phyloP scores from a whole-genome alignment of 805 yeast species.

The Brettanomyces sp. region DNA sequence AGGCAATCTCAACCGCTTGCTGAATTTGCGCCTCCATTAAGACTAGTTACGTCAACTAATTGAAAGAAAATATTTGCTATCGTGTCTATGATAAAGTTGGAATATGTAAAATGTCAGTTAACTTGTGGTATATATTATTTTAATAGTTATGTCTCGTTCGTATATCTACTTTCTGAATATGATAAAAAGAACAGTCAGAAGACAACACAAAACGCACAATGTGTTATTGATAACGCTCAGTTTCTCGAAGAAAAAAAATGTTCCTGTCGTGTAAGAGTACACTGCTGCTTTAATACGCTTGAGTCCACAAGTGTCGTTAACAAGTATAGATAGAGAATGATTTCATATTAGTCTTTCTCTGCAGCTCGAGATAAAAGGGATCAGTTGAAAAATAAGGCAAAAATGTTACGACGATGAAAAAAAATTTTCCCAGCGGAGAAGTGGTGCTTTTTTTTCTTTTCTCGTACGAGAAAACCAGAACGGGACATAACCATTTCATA shows the following conservation, averaged over 20 bases:
- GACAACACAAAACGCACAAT: too few relatives aligned
- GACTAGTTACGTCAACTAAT: not conserved
- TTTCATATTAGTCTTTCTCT: too few relatives aligned
- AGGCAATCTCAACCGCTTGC: conserved; percentile 82
- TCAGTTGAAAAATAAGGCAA: not conserved
- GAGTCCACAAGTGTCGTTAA: too few relatives aligned
- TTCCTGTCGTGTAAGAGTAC: too few relatives aligned
- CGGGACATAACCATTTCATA: too few relatives aligned
- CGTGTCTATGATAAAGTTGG: not conserved
- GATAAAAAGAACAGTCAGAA: too few relatives aligned
- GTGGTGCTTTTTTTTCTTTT: too few relatives aligned
- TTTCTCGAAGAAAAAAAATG: too few relatives aligned
- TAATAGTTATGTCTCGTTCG: not conserved
- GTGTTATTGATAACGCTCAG: too few relatives aligned
- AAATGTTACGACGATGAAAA: not conserved
- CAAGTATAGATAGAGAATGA: not conserved
- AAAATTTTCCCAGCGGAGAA: not conserved
- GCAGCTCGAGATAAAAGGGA: not conserved
- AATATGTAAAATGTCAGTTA: not conserved
- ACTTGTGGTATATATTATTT: not conserved
- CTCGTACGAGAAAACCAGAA: too few relatives aligned
- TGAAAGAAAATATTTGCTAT: not conserved
- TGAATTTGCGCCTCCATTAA: conserved; percentile 53
- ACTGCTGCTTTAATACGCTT: too few relatives aligned
- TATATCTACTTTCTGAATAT: not conserved